Percentiles rank a stretch among this genome's conserved stretches.
Evolutionary conservation across 2,329 filamentous ascomycete species (phyloP).

Genomic region (Tolypocladium endophyticum): DNA sequence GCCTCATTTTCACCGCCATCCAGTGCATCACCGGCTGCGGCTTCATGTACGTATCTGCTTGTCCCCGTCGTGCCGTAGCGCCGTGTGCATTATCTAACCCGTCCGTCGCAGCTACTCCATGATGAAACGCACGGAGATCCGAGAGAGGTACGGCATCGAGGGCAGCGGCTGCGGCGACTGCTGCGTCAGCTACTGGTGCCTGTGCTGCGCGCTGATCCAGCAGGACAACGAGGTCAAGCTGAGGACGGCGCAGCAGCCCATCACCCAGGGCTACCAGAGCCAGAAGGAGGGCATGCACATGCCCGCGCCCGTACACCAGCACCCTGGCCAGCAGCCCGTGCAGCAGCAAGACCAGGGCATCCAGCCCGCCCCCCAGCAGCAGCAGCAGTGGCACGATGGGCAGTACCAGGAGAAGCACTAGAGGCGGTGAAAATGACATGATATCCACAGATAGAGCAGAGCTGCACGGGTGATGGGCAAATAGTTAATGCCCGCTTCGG

Average conservation of each 20-base stretch:
- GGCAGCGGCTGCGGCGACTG: constrained; percentile 39
- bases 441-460: not conserved
- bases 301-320: constrained; percentile 9
- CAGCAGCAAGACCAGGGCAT: constrained; percentile 1
- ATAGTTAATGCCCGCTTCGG: not conserved
- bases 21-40: constrained; percentile 29
- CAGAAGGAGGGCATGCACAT: constrained; percentile 27
- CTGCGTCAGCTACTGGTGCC: constrained; percentile 42
- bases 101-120: constrained; percentile 27
- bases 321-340: not conserved
- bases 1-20: constrained; percentile 27
- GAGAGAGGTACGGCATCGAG: constrained; percentile 41
- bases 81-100: not conserved
- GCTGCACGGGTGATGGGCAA: no score
- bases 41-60: constrained; percentile 25
- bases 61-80: not conserved
- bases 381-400: not conserved
- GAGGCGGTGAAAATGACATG: not conserved
- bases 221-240: constrained; percentile 42
- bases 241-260: constrained; percentile 13
- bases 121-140: constrained; percentile 43
- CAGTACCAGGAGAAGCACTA: not conserved
- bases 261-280: constrained; percentile 25
- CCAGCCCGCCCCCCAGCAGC: not conserved
- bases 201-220: constrained; percentile 47